Evolutionary conservation across 225 moss, liverwort and hornwort genomes (phyloP), one percentile per base, ranked within the genome.

Genomic region (Climacium dendroides): DNA sequence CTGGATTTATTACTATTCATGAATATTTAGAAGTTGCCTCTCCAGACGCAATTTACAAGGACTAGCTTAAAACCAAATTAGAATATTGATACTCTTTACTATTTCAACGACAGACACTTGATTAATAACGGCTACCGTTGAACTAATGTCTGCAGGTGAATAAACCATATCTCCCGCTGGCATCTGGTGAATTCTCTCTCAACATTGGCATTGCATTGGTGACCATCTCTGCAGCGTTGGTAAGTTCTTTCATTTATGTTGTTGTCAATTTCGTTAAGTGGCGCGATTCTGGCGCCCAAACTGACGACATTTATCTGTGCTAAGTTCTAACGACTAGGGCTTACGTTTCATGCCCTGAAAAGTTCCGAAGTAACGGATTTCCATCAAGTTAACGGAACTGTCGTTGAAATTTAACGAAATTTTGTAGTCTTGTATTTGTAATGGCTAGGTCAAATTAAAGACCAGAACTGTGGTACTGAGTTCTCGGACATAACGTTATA

Each of bases 161-260:
- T 53, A 98, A 98, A 89, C 98, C 98, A 29, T 93, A 96, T 89
- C 96, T 98, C 80, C 98, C 98, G 11, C 88, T 98, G 87, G 96
- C 98, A 50, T 98, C 98, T 70, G 96, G 97, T 82, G 97, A 98
- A 95, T 96, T 87, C 84, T 94, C 95, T 81, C 89, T 96, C 80
- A 89, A 90, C 28, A 93, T 85, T 71, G 96, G 95, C 61, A 94
- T 96, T 50, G 86, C 93, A 53, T 80, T 98, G 77, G 96, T 98
- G 81, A 85, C 91, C 52, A 86, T 91, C 83, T 98, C 88, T 85
- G 97, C 97, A 85, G 83, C 90, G 34, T 85, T 93, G 92, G 95
- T 95, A 88, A 84, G 95, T 87, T 32, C 53, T 15, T 62, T 84
- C 39, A n/a, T 22, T 30, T 59, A 53, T 29, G 26, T 59, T 26